Evolutionary conservation across 2,329 filamentous ascomycete species (phyloP).

Genomic region (Neobulgaria alba): DNA sequence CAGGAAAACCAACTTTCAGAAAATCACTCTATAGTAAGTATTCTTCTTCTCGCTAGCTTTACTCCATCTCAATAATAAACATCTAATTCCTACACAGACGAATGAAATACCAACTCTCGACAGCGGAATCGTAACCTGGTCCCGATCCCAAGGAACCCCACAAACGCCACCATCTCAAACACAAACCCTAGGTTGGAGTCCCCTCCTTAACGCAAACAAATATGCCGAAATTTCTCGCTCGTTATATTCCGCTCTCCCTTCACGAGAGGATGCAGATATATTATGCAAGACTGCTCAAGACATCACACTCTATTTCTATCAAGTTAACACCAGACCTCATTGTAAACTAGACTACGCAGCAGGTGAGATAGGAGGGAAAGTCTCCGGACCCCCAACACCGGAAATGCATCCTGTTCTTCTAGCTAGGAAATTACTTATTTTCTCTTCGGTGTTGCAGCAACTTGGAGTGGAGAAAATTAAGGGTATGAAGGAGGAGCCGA

Average conservation of each 20-base stretch:
- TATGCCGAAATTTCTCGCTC: neutral
- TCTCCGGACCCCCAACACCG: neutral
- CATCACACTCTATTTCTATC: neutral
- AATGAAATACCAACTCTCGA: neutral
- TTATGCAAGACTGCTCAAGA: neutral
- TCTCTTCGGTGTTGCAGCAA: constrained; percentile 32
- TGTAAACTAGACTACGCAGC: neutral
- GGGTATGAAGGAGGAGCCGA: constrained; percentile 6
- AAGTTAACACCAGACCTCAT: neutral
- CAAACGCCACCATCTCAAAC: neutral
- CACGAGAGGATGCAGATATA: neutral
- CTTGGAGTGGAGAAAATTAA: constrained; percentile 9
- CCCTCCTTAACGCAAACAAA: too few species aligned
- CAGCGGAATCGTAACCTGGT: neutral
- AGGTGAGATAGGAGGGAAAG: neutral
- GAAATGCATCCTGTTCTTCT: constrained; percentile 34
- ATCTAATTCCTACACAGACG: neutral
- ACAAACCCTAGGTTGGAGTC: too few species aligned
- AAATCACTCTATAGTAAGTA: neutral
- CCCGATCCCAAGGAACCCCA: neutral
- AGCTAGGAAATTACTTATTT: constrained; percentile 33
- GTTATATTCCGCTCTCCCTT: neutral
- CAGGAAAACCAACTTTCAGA: neutral
- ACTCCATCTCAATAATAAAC: neutral
- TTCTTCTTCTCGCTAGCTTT: too few species aligned